phyloP scores from a whole-genome alignment of 2,329 filamentous ascomycete genomes.

The Beauveria medogensis region DNA sequence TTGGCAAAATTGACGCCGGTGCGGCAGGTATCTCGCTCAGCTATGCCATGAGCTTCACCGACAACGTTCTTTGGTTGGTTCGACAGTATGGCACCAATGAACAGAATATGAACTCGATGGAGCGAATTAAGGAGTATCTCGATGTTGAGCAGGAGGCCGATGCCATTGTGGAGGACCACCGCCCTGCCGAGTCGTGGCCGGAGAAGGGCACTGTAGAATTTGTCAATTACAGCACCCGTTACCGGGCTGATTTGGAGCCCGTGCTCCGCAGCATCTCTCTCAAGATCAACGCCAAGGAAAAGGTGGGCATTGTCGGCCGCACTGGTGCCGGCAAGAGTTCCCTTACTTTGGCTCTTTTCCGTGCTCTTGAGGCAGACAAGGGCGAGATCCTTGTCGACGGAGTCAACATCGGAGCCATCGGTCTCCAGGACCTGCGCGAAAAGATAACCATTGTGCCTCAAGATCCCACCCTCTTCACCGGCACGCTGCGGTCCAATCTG shows the following conservation, averaged over 20 bases:
- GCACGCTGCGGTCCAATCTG: constrained; percentile 84
- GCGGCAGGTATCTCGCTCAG: constrained; percentile 89
- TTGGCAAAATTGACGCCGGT: constrained; percentile 79
- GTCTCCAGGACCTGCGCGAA: constrained; percentile 85
- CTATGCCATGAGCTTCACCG: constrained; percentile 93
- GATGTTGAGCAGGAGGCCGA: constrained; percentile 91
- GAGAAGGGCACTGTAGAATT: constrained; percentile 81
- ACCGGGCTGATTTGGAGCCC: constrained; percentile 77
- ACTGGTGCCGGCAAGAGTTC: constrained; percentile 97
- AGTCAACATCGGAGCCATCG: constrained; percentile 83
- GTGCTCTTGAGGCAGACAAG: constrained; percentile 81
- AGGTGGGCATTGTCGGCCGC: constrained; percentile 91
- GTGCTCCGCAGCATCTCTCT: constrained; percentile 80
- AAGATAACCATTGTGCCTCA: constrained; percentile 97
- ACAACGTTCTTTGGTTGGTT: constrained; percentile 95
- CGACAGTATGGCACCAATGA: constrained; percentile 91
- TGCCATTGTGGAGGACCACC: constrained; percentile 66
- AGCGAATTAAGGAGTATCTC: constrained; percentile 94
- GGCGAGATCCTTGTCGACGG: constrained; percentile 87
- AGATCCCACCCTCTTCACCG: constrained; percentile 89
- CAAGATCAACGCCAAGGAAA: constrained; percentile 77
- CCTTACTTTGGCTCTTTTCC: constrained; percentile 84
- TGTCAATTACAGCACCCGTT: constrained; percentile 78
- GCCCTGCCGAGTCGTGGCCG: constrained; percentile 77
- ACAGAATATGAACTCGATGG: constrained; percentile 99